Evolutionary conservation across 257 asterid genomes (phyloP), one percentile per base, ranked within the genome.

Genomic region (Capsicum pubescens): DNA sequence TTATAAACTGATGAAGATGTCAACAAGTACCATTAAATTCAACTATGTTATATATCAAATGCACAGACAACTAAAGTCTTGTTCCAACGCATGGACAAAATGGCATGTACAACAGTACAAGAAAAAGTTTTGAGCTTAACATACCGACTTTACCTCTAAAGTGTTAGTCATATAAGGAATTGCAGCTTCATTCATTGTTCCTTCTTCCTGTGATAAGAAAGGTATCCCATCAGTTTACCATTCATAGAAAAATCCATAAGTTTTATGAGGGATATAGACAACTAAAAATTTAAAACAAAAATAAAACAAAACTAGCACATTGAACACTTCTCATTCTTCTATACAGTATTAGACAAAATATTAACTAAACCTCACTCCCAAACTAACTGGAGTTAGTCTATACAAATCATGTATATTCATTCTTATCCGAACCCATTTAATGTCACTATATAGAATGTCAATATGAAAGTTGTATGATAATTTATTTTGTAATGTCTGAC

Each of bases 161-260:
- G 95, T 93, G 79, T 92, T 86, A 71, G 91, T 79, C 50, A 94
- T 93, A 12, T 90, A 77, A 74, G 98, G 97, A 89, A 93, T 80
- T 79, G 90, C 93, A 10, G 93, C 44, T 80, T 95, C 99, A n/a
- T 79, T 52, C 93, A 95, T 89, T 48, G 95, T 87, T 70, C 97
- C 97, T 87, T 95, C 98, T 42, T 97, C 98, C 97, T 95, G 83
- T 14, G 48, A 76, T 26, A 52, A 52, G 19, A 76, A 76, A 71
- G 16, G 36, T 54, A 26, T 52, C 26, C 26, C 1, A 7, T 26
- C 15, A 21, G 26, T 52, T n/a, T 42, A 76, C 2, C 63, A 52
- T 26, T 76, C 48, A 76, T 26, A 52, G 21, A 15, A 52, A 19
- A 76, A 76, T 54, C 5, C 48, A 50, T 14, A 7, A 17, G 56